Conservation (phyloP, 73 alveolate genomes). For the Paraurostyla sp. region DNA sequence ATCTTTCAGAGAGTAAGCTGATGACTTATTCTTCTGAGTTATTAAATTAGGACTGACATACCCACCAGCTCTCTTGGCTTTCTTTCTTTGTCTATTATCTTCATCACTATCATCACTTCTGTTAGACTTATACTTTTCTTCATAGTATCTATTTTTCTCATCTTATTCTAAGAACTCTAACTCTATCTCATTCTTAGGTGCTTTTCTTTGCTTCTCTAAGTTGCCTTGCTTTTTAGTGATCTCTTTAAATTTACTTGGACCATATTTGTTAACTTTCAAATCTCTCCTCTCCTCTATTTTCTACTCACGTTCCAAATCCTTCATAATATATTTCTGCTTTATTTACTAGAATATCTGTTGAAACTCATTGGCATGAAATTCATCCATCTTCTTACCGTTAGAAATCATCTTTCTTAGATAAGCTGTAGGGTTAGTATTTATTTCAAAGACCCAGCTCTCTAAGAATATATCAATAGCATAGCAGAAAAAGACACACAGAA, state of each 20-base stretch:
- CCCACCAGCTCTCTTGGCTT: no score
- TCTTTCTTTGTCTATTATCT: no score
- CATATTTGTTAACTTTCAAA: conserved; percentile 7
- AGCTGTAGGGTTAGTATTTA: neutral
- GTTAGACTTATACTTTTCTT: neutral
- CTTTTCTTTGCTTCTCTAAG: neutral
- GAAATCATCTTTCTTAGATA: conserved; percentile 12
- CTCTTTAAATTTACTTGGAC: neutral
- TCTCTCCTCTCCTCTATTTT: conserved; percentile 35
- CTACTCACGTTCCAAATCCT: conserved; percentile 24
- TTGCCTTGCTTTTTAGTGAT: neutral
- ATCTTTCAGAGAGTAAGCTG: neutral
- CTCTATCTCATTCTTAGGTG: conserved; percentile 24
- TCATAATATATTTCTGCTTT: neutral
- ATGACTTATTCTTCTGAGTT: neutral
- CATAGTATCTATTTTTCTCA: neutral
- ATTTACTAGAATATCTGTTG: neutral
- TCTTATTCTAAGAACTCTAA: conserved; percentile 23
- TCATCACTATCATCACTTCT: neutral
- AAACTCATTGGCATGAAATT: conserved; percentile 2
- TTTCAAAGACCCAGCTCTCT: neutral
- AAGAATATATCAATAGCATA: conserved; percentile 9
- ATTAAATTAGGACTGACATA: neutral
- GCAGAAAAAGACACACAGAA: conserved; percentile 13
- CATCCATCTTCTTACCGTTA: neutral